phyloP scores from a whole-genome alignment of 2,329 filamentous ascomycete genomes.

The Scedosporium aurantiacum region DNA sequence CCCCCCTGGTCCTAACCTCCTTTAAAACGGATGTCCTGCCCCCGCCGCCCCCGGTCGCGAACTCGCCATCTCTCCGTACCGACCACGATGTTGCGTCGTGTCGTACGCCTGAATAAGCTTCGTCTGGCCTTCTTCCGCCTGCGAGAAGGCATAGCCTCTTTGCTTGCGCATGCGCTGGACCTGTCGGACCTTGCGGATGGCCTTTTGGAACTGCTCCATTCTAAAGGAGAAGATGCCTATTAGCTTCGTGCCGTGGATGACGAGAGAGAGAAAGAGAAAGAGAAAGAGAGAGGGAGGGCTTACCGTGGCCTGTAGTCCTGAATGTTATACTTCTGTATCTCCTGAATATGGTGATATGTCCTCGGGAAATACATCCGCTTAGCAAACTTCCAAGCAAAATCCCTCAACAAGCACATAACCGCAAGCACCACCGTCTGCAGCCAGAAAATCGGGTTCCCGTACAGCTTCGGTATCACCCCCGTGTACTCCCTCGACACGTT shows the following conservation, averaged over 20 bases:
- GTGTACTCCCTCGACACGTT: conserved; percentile 74
- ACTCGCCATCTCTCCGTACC: conserved; percentile 86
- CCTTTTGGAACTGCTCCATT: conserved; percentile 99
- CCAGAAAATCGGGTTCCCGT: conserved; percentile 79
- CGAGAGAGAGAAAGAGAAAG: conserved; percentile 1
- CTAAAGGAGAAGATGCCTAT: conserved; percentile 28
- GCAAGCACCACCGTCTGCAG: conserved; percentile 75
- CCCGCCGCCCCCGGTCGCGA: conserved; percentile 18
- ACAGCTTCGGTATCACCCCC: conserved; percentile 72
- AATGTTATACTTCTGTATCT: conserved; percentile 99
- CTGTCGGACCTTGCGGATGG: conserved; percentile 94
- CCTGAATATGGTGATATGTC: conserved; percentile 95
- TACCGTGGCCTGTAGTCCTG: conserved; percentile 95
- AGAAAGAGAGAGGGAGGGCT: conserved; percentile 22
- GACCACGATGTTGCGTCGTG: conserved; percentile 80
- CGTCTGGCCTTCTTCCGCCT: conserved; percentile 93
- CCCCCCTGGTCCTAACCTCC: neutral
- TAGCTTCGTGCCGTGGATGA: conserved; percentile 6
- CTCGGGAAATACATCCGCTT: conserved; percentile 97
- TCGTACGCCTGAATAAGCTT: conserved; percentile 95
- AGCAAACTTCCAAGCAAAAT: conserved; percentile 93
- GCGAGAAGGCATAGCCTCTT: conserved; percentile 93
- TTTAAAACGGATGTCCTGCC: neutral
- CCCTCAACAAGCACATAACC: conserved; percentile 69
- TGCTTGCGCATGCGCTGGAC: conserved; percentile 99